phyloP scores from a whole-genome alignment of 1,284 basidiomycete genomes.

The Trichosporon ovoides region DNA sequence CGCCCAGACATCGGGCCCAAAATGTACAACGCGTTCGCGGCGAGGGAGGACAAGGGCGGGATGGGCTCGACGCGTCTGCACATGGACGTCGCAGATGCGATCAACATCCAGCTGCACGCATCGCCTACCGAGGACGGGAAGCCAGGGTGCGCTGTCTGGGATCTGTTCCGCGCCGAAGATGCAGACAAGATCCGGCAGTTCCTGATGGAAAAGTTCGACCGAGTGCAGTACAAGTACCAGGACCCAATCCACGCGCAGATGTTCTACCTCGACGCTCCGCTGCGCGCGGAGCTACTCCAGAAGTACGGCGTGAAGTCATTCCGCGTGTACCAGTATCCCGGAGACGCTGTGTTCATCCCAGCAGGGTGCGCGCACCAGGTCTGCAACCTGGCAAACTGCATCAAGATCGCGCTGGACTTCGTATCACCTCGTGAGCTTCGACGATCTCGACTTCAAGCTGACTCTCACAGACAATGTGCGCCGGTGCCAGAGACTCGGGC shows the following conservation, averaged over 20 bases:
- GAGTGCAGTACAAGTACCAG: constrained; percentile 24
- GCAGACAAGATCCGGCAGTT: constrained; percentile 69
- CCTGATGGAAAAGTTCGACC: constrained; percentile 52
- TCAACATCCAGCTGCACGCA: constrained; percentile 85
- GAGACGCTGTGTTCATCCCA: constrained; percentile 90
- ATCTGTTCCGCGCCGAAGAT: constrained; percentile 78
- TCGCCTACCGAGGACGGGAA: constrained; percentile 58
- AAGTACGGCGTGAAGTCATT: constrained; percentile 68
- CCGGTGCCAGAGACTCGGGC: constrained; percentile 74
- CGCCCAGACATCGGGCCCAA: constrained; percentile 79
- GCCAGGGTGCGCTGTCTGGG: constrained; percentile 84
- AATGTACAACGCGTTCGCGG: constrained; percentile 53
- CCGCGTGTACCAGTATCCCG: constrained; percentile 79
- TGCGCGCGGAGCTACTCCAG: constrained; percentile 65
- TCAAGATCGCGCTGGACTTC: constrained; percentile 96
- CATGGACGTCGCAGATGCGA: constrained; percentile 93
- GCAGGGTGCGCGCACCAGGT: constrained; percentile 94
- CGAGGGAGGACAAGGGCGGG: constrained; percentile 23
- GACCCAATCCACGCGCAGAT: constrained; percentile 90
- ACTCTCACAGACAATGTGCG: constrained; percentile 65
- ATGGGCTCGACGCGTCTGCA: constrained; percentile 65
- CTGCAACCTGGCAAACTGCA: constrained; percentile 69
- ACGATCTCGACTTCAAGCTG: neutral
- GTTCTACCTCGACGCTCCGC: constrained; percentile 70
- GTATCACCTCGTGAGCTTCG: constrained; percentile 62